These are phyloP conservation scores for Aureobasidium melanogenum DNA, from an alignment of 2,329 filamentous ascomycete species.

Conservation along the genomic window DNA sequence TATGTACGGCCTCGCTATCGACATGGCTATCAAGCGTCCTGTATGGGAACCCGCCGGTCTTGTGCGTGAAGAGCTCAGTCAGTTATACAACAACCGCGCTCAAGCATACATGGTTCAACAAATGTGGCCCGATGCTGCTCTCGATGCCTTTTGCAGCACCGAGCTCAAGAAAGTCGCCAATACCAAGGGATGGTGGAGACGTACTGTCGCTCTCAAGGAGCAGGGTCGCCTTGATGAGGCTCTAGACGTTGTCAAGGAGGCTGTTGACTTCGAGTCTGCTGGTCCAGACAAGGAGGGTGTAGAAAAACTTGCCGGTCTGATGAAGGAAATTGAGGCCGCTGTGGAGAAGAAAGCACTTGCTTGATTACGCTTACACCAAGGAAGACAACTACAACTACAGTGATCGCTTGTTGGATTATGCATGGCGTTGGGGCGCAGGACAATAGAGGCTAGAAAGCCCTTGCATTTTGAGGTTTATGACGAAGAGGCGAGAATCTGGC, in stretches of 20 bases:
- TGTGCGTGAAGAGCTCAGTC: slow-evolving; percentile 74
- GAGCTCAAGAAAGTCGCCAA: slow-evolving; percentile 82
- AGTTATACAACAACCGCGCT: slow-evolving; percentile 75
- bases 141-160: slow-evolving; percentile 80
- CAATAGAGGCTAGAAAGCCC: neutral
- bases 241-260: slow-evolving; percentile 64
- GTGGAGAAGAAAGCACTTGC: slow-evolving; percentile 12
- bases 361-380: neutral
- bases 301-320: slow-evolving; percentile 13
- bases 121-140: slow-evolving; percentile 75
- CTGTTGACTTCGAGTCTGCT: slow-evolving; percentile 71
- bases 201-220: slow-evolving; percentile 76
- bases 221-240: slow-evolving; percentile 86
- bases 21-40: slow-evolving; percentile 78
- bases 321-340: slow-evolving; percentile 14
- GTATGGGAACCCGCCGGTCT: slow-evolving; percentile 80
- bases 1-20: slow-evolving; percentile 75
- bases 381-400: neutral
- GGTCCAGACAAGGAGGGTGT: slow-evolving; percentile 28
- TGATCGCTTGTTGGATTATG: neutral
- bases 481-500: neutral
- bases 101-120: slow-evolving; percentile 80
- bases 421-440: slow-evolving; percentile 8
- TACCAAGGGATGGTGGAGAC: slow-evolving; percentile 88
- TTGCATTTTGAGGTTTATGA: slow-evolving; percentile 2